phyloP scores from a whole-genome alignment of 2,329 filamentous ascomycete genomes.

The Arthrobotrys iridis region DNA sequence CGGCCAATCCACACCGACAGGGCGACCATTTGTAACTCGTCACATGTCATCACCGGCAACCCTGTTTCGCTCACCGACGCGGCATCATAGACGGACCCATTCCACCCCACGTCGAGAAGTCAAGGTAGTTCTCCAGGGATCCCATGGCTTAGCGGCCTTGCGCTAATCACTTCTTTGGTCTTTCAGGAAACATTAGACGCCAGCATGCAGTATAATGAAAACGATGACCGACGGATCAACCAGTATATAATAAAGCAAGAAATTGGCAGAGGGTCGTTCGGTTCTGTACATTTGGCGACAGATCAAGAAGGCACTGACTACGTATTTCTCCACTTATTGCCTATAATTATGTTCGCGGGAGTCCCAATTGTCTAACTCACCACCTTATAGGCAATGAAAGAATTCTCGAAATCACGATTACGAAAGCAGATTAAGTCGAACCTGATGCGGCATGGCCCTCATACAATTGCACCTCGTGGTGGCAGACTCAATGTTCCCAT shows the following conservation, averaged over 20 bases:
- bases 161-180: not conserved
- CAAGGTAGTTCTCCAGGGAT: constrained; percentile 44
- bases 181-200: constrained; percentile 57
- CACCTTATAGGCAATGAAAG: constrained; percentile 81
- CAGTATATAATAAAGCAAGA: constrained; percentile 79
- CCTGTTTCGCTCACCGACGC: constrained; percentile 49
- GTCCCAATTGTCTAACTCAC: not conserved
- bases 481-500: constrained; percentile 67
- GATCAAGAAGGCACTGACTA: constrained; percentile 94
- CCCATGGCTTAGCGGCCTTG: not conserved
- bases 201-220: constrained; percentile 57
- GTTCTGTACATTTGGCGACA: constrained; percentile 86
- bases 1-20: constrained; percentile 41
- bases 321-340: constrained; percentile 68
- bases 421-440: constrained; percentile 91
- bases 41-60: constrained; percentile 54
- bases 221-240: constrained; percentile 57
- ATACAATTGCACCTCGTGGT: constrained; percentile 67
- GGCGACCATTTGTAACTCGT: constrained; percentile 38
- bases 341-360: not conserved
- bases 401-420: constrained; percentile 92
- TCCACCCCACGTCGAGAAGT: constrained; percentile 57
- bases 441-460: constrained; percentile 73
- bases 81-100: constrained; percentile 57
- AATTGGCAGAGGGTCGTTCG: constrained; percentile 96